These are phyloP conservation scores for Volvox africanus DNA, from an alignment of 139 green algal species.

Conservation along the genomic window DNA sequence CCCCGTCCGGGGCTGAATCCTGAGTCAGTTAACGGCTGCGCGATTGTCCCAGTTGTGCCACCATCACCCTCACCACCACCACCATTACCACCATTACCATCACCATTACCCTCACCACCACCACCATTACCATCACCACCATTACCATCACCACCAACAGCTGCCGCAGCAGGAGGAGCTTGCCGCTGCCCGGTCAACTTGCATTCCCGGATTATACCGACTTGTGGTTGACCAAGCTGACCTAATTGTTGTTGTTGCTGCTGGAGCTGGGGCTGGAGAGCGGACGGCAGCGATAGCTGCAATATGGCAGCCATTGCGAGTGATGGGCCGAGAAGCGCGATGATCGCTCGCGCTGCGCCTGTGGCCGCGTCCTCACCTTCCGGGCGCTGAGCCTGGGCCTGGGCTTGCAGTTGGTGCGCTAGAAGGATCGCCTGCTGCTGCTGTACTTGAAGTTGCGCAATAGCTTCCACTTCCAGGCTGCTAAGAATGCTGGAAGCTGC, in stretches of 20 bases:
- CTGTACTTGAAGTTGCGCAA: not conserved
- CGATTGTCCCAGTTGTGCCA: not conserved
- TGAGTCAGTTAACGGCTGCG: no score
- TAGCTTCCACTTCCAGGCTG: not conserved
- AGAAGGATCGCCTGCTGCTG: constrained; percentile 27
- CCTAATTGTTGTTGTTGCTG: not conserved
- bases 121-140: no score
- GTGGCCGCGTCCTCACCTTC: constrained; percentile 14
- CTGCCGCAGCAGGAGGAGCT: not conserved
- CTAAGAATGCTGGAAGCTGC: not conserved
- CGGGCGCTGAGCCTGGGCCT: not conserved
- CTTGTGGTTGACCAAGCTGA: not conserved
- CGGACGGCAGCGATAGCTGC: constrained; percentile 16
- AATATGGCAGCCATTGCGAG: not conserved
- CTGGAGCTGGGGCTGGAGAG: not conserved
- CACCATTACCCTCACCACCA: no score
- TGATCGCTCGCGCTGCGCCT: constrained; percentile 14
- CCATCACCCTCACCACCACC: no score
- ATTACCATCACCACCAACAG: no score
- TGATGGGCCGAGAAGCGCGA: constrained; percentile 5
- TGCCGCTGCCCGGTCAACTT: no score
- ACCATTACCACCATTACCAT: no score
- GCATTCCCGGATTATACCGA: no score
- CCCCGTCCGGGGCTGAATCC: no score
- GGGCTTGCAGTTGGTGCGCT: constrained; percentile 14